These are phyloP conservation scores for Bipolaris gigantea DNA, from an alignment of 2,329 filamentous ascomycete species.

Conservation along the genomic window DNA sequence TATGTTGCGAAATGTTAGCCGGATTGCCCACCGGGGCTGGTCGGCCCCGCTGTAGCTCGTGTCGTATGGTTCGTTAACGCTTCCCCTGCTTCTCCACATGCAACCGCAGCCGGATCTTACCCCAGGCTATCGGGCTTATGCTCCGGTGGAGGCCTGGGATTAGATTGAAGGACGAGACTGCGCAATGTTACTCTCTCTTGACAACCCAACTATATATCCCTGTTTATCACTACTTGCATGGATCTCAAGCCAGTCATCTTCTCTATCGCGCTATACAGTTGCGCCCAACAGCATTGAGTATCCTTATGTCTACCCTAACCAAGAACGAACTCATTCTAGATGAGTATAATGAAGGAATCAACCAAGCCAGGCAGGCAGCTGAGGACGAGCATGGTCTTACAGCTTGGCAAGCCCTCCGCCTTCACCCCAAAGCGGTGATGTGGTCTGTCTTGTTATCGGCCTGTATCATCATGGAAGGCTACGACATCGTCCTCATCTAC, in stretches of 20 bases:
- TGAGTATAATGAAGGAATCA: conserved; percentile 10
- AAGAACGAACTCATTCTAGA: neutral
- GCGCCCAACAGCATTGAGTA: neutral
- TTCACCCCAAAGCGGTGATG: conserved; percentile 79
- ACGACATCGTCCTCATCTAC: conserved; percentile 75
- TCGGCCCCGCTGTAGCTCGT: neutral
- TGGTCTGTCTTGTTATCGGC: conserved; percentile 83
- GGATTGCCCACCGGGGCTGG: neutral
- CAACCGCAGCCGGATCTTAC: neutral
- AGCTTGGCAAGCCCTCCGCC: conserved; percentile 68
- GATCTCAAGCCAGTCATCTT: neutral
- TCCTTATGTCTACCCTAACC: neutral
- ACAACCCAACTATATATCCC: neutral
- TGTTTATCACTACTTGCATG: neutral
- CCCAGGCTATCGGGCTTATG: neutral
- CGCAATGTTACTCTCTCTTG: neutral
- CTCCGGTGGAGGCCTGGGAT: neutral
- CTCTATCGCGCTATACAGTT: neutral
- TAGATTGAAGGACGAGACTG: neutral
- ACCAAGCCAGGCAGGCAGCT: conserved; percentile 13
- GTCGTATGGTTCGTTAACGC: neutral
- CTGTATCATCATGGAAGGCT: conserved; percentile 86
- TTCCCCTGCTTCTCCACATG: neutral
- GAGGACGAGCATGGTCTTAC: conserved; percentile 37
- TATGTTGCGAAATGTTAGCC: neutral